Evolutionary conservation across 805 yeast genomes (phyloP).

Genomic region (Metschnikowia gelsemii): DNA sequence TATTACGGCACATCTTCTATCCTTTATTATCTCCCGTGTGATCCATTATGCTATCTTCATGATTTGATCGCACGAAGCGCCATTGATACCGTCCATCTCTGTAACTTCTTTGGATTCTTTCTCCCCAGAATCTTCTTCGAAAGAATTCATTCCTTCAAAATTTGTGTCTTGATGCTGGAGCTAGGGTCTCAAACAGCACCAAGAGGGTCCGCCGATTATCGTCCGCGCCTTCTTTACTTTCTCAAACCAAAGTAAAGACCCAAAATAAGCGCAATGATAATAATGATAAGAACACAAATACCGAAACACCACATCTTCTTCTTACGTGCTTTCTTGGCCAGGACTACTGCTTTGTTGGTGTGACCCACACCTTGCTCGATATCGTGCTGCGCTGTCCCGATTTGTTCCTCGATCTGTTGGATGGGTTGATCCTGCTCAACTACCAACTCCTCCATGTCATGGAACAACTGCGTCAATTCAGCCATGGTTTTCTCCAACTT

Average conservation of each 20-base stretch:
- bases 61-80: not conserved
- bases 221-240: too few species aligned
- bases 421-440: conserved; percentile 92
- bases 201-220: too few species aligned
- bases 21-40: not conserved
- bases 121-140: not conserved
- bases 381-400: conserved; percentile 80
- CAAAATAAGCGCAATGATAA: conserved; percentile 65
- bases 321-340: conserved; percentile 86
- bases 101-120: not conserved
- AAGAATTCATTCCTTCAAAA: too few species aligned
- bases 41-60: too few species aligned
- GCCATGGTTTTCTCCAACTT: conserved; percentile 94
- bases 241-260: conserved; percentile 54
- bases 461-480: conserved; percentile 90
- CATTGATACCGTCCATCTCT: not conserved
- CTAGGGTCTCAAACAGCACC: too few species aligned
- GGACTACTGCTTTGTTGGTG: conserved; percentile 82
- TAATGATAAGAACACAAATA: conserved; percentile 57
- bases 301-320: conserved; percentile 85
- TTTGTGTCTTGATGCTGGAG: too few species aligned
- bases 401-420: conserved; percentile 77
- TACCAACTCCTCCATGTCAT: conserved; percentile 94
- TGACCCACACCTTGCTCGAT: conserved; percentile 94
- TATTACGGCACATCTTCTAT: not conserved